These are phyloP conservation scores for Ogataea methylovora DNA, from an alignment of 805 yeast genomes.

Conservation along the genomic window DNA sequence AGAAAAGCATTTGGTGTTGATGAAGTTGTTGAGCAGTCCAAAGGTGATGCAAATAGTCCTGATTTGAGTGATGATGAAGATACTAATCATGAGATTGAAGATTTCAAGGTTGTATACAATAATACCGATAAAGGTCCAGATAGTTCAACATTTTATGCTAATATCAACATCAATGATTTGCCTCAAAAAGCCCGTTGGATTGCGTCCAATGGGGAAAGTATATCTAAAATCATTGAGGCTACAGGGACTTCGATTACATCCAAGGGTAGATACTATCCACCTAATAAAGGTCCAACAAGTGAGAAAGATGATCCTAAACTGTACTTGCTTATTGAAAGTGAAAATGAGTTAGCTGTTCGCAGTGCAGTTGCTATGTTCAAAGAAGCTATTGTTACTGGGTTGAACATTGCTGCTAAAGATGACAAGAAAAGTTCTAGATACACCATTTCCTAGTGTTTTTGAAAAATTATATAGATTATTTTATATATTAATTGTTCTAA, in stretches of 20 bases:
- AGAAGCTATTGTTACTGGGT: constrained; percentile 46
- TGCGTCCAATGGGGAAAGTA: constrained; percentile 60
- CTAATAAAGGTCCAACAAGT: constrained; percentile 45
- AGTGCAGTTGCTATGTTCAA: constrained; percentile 54
- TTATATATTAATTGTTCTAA: not conserved
- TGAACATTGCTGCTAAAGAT: constrained; percentile 3
- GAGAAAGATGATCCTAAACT: constrained; percentile 64
- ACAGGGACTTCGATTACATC: constrained; percentile 74
- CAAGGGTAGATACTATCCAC: constrained; percentile 70
- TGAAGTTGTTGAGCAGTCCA: constrained; percentile 11
- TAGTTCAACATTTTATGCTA: constrained; percentile 49
- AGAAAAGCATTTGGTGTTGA: constrained; percentile 41
- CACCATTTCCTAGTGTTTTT: constrained; percentile 5
- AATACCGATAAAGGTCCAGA: constrained; percentile 37
- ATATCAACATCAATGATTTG: constrained; percentile 72
- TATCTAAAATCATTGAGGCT: constrained; percentile 57
- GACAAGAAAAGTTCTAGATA: constrained; percentile 5
- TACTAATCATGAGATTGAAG: constrained; percentile 19
- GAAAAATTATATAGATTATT: not conserved
- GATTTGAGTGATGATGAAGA: constrained; percentile 8
- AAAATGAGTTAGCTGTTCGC: constrained; percentile 47
- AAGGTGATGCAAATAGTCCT: constrained; percentile 1
- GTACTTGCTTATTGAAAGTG: constrained; percentile 72
- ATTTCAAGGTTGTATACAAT: constrained; percentile 40
- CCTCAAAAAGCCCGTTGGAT: constrained; percentile 79